Evolutionary conservation across 2,329 filamentous ascomycete genomes (phyloP).

Genomic region (Fusarium sp.): DNA sequence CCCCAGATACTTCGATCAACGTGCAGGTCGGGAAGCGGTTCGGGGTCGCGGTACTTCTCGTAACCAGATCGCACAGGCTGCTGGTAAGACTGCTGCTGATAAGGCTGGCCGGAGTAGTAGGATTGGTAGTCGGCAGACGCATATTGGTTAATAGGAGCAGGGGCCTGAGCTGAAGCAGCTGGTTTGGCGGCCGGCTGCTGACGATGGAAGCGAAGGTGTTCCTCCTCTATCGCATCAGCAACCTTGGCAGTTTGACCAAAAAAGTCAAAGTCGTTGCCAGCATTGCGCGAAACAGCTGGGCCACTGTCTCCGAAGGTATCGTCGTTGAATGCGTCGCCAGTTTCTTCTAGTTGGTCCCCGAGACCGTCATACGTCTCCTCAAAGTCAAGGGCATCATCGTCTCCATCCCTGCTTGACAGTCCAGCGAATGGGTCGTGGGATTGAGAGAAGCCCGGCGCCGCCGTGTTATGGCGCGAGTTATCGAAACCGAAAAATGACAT

Average conservation of each 20-base stretch:
- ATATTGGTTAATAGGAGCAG: slow-evolving; percentile 54
- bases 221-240: slow-evolving; percentile 86
- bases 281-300: slow-evolving; percentile 58
- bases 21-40: slow-evolving; percentile 88
- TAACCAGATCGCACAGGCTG: slow-evolving; percentile 80
- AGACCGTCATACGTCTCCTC: slow-evolving; percentile 98
- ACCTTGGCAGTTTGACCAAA: slow-evolving; percentile 93
- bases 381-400: slow-evolving; percentile 77
- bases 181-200: slow-evolving; percentile 70
- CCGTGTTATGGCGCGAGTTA: slow-evolving; percentile 74
- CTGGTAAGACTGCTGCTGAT: slow-evolving; percentile 35
- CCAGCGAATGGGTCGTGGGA: slow-evolving; percentile 88
- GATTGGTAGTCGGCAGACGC: slow-evolving; percentile 53
- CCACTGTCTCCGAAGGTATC: slow-evolving; percentile 80
- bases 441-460: slow-evolving; percentile 85
- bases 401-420: slow-evolving; percentile 74
- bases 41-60: slow-evolving; percentile 87
- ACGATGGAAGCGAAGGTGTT: slow-evolving; percentile 85
- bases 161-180: slow-evolving; percentile 49
- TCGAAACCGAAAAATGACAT: slow-evolving; percentile 98
- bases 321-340: slow-evolving; percentile 94
- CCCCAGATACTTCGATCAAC: slow-evolving; percentile 96
- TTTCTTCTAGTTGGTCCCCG: slow-evolving; percentile 89
- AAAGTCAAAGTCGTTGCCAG: slow-evolving; percentile 97
- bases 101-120: slow-evolving; percentile 42